Percentiles rank a stretch among this genome's conserved stretches.
Conservation (phyloP, 75 land plant species). For the Picea sitchensis region DNA sequence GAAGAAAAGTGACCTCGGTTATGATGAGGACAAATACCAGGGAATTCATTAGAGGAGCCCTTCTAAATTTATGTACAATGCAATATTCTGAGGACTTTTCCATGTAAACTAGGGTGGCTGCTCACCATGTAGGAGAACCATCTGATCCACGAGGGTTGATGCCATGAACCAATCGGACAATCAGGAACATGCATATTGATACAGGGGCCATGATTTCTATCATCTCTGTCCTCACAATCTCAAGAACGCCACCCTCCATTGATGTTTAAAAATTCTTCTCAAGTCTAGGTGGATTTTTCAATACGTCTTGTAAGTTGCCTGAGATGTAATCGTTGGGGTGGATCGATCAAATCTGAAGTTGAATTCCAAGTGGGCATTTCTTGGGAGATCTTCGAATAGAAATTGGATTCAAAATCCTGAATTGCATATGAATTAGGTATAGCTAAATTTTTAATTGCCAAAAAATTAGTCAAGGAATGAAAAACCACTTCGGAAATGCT, state of each 20-base stretch:
- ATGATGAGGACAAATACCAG: conserved; percentile 58
- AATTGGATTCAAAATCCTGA: too few species aligned
- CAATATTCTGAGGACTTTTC: conserved; percentile 60
- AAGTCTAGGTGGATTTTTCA: too few species aligned
- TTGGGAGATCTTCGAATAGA: too few species aligned
- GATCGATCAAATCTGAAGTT: too few species aligned
- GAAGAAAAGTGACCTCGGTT: conserved; percentile 58
- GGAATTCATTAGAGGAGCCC: conserved; percentile 65
- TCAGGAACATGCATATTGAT: conserved; percentile 76
- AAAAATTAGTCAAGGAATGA: too few species aligned
- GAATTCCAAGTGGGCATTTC: too few species aligned
- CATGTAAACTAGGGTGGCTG: conserved; percentile 65
- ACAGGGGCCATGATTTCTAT: conserved; percentile 72
- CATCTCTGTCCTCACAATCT: conserved; percentile 55
- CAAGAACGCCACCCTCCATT: conserved; percentile 40
- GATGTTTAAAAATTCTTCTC: too few species aligned
- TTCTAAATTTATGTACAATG: conserved; percentile 54
- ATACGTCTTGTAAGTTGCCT: too few species aligned
- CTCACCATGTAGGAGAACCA: conserved; percentile 25
- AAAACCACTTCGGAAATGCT: too few species aligned
- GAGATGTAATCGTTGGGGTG: too few species aligned
- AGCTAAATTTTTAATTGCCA: too few species aligned
- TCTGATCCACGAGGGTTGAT: conserved; percentile 25
- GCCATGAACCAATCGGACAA: conserved; percentile 16
- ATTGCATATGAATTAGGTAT: too few species aligned